Evolutionary conservation across 2,329 filamentous ascomycete genomes (phyloP).

Genomic region (Sporothrix brunneoviolacea): DNA sequence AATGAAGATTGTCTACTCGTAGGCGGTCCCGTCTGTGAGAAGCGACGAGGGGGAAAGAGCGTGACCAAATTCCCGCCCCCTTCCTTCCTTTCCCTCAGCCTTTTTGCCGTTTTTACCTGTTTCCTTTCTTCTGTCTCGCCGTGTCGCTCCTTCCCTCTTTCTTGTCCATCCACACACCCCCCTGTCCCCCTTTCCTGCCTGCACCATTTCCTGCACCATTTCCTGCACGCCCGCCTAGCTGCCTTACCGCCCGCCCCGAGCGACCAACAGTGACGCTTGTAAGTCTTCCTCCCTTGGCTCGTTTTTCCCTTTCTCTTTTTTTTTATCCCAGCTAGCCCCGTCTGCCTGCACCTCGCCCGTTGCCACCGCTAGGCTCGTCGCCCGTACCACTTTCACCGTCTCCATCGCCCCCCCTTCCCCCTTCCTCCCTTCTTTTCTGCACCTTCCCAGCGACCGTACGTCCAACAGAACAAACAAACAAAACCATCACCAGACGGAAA

Average conservation of each 20-base stretch:
- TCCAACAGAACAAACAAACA: not conserved
- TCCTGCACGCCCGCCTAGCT: constrained; percentile 12
- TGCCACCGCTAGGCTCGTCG: constrained; percentile 12
- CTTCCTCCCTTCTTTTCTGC: not conserved
- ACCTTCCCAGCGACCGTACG: not conserved
- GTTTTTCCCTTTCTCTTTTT: constrained; percentile 1
- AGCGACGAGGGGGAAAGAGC: not conserved
- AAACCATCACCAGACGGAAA: constrained; percentile 3
- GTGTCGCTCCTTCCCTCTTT: constrained; percentile 6
- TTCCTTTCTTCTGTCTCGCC: not conserved
- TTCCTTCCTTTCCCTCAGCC: constrained; percentile 12
- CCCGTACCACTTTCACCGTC: constrained; percentile 13
- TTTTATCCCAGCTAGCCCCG: constrained; percentile 1
- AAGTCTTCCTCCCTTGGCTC: constrained; percentile 5
- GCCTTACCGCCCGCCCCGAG: constrained; percentile 15
- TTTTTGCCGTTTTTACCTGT: constrained; percentile 1
- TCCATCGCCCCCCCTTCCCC: not conserved
- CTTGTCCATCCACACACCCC: constrained; percentile 5
- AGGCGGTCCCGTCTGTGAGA: no score
- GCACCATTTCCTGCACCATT: not conserved
- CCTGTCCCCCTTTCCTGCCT: constrained; percentile 2
- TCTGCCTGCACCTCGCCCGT: constrained; percentile 14
- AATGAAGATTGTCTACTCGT: not conserved
- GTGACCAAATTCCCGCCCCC: constrained; percentile 13
- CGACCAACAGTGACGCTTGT: constrained; percentile 17